phyloP scores from a whole-genome alignment of 768 basidiomycete species.

The Baorangia bicolor region DNA sequence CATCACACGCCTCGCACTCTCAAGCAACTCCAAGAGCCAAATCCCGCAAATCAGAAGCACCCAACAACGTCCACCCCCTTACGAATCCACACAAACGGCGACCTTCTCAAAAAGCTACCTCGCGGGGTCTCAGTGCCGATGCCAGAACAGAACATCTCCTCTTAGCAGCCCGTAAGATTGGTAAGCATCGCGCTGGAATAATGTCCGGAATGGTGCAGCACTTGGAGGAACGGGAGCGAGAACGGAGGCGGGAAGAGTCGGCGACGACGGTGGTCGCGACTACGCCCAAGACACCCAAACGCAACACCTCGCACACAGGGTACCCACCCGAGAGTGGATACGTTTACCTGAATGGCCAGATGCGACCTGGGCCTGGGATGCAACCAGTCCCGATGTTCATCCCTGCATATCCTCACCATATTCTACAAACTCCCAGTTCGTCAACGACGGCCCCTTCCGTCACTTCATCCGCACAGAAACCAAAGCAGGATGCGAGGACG shows the following conservation, averaged over 20 bases:
- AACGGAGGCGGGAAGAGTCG: conserved; percentile 25
- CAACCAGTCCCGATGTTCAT: conserved; percentile 32
- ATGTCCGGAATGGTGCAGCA: conserved; percentile 49
- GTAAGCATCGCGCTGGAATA: conserved; percentile 57
- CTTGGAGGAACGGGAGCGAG: conserved; percentile 34
- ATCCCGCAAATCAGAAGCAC: conserved; percentile 21
- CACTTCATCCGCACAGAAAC: conserved; percentile 23
- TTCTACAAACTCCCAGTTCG: conserved; percentile 33
- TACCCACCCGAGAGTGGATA: conserved; percentile 28
- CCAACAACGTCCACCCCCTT: conserved; percentile 2
- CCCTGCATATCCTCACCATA: conserved; percentile 28
- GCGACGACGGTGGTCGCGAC: conserved; percentile 19
- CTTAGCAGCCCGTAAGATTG: conserved; percentile 67
- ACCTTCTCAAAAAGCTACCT: conserved; percentile 24
- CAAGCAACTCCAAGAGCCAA: conserved; percentile 26
- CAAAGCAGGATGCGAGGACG: conserved; percentile 10
- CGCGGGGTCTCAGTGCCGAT: conserved; percentile 48
- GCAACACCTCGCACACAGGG: conserved; percentile 28
- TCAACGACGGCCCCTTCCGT: conserved; percentile 31
- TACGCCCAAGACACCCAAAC: conserved; percentile 31
- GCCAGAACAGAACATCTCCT: conserved; percentile 72
- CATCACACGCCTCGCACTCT: conserved; percentile 10
- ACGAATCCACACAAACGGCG: conserved; percentile 24
- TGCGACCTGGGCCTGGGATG: conserved; percentile 26
- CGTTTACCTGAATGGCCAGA: conserved; percentile 28